Conservation (phyloP, 176 grass and related monocot species). For the Bothriochloa decipiens region DNA sequence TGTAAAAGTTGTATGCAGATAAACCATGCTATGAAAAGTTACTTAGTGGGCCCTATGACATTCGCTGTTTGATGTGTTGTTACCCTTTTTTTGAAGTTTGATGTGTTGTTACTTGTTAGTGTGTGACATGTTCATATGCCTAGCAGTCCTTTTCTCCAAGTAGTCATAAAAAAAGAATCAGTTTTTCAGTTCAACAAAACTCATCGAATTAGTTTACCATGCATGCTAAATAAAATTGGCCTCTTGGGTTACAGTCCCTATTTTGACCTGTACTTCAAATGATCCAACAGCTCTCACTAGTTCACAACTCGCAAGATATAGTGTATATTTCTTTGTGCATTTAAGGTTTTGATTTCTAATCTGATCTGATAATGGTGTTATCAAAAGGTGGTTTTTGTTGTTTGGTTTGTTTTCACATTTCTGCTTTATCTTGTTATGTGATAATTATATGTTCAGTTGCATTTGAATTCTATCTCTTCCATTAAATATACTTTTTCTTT, state of each 20-base stretch:
- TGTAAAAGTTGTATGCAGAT: background rate
- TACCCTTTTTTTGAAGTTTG: background rate
- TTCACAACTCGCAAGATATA: slow-evolving; percentile 10
- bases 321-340: too few relatives aligned
- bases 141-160: background rate
- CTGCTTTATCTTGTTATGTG: slow-evolving; percentile 3
- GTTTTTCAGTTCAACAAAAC: background rate
- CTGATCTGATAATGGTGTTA: background rate
- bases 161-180: background rate
- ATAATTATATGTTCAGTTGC: slow-evolving; percentile 9
- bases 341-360: background rate
- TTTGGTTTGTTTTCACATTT: slow-evolving; percentile 28
- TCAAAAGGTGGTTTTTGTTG: background rate
- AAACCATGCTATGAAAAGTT: background rate
- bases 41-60: background rate
- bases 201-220: background rate
- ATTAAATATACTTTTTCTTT: slow-evolving; percentile 28
- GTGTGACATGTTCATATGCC: background rate
- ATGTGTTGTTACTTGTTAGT: background rate
- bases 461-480: slow-evolving; percentile 18
- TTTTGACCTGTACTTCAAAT: slow-evolving; percentile 15
- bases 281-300: background rate
- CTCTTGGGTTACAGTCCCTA: background rate
- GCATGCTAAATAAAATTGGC: slow-evolving; percentile 20
- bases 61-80: background rate